Base-by-base conservation (phyloP, 352 stramenopile genomes). In the Phytophthora chlamydospora region DNA sequence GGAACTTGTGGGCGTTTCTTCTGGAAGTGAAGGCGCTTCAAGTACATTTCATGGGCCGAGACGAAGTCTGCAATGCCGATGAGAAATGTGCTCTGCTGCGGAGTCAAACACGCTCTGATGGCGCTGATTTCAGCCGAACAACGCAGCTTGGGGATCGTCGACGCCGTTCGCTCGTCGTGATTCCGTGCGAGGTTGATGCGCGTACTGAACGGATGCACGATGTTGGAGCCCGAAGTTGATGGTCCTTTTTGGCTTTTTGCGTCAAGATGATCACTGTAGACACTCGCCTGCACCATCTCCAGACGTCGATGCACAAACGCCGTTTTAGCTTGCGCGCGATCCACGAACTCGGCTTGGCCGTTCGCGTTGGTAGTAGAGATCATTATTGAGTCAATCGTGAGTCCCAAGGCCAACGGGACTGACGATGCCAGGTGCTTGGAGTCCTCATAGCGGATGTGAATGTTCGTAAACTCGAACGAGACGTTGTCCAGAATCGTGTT, bases 401-500 rank as follows among this genome's bases (percentile, higher is more conserved):
- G 50, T 2, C 87, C 87, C 6, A 94, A 51, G 0, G 83, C 82
- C 41, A 91, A 72, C 13, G 82, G 66, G 36, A 86, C 76, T 33
- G 79, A 80, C 0, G 80, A 79, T 13, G 90, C 50, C 24, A 90
- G 56, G 14, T 84, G 70, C 24, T 79, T 87, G 9, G 76, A 88
- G 58, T 95, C 85, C 63, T 95, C 85, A 44, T 92, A 95, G 10
- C 83, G 79, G 21, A 95, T 79, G 61, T 94, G 81, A 59, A 95
- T 90, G 16, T 91, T 90, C 19, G 76, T 74, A 40, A 94, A 80
- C 68, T 95, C 83, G 44, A 95, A 83, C 24, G 77, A 85, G 1
- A 94, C 78, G 43, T 95, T 95, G 58, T 95, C 83, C 8, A 94
- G 49, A 41, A 95, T 89, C 13, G 86, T 91, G 64, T 90, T 85